Base-by-base conservation (phyloP, 2,329 filamentous ascomycete species). In the Microdochium trichocladiopsis region DNA sequence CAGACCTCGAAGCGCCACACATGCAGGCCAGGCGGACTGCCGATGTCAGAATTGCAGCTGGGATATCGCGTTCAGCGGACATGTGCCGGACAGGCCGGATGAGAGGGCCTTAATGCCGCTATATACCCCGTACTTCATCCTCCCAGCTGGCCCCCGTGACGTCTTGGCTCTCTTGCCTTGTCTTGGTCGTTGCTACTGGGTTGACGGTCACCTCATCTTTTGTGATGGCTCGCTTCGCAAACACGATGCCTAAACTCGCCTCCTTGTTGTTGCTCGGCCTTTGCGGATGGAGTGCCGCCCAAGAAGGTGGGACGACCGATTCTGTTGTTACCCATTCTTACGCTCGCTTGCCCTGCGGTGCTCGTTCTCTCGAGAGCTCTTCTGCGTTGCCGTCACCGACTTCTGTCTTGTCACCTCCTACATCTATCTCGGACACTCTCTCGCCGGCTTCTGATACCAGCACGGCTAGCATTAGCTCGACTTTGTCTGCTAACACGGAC, bases 401-500 rank as follows among this genome's bases (percentile, higher is more conserved):
- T 41, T 18, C n/a, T 16, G 36, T 41, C 21, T 24, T n/a, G 28
- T 10, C 41, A 18, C 36, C 45, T 24, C 36, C 23, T 45, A 14
- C 25, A 25, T 52, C 50, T 24, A 37, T n/a, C 31, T 31, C 43
- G 23, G 23, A 9, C 11, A n/a, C 28, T 23, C 36, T 47, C 33
- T 48, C 50, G 36, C 31, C 14, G 23, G n/a, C 23, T 21, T 31
- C 43, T 21, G 25, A 21, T 10, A 48, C 25, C 21, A 33, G 14
- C 25, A 24, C 43, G 3, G 50, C 50, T 43, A 50, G 10, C 18
- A 25, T 41, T 36, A 10, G 49, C 12, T 22, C 47, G 3, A 48
- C 22, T 4, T 45, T 51, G 47, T 45, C 43, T 25, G 50, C 54
- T 50, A 50, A 50, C 28, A 21, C 28, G 18, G 22, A 25, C 43